Percentiles rank a stretch among this genome's conserved stretches.
Evolutionary conservation across 495 filamentous ascomycete genomes (phyloP).

Genomic region (Podospora appendiculata): DNA sequence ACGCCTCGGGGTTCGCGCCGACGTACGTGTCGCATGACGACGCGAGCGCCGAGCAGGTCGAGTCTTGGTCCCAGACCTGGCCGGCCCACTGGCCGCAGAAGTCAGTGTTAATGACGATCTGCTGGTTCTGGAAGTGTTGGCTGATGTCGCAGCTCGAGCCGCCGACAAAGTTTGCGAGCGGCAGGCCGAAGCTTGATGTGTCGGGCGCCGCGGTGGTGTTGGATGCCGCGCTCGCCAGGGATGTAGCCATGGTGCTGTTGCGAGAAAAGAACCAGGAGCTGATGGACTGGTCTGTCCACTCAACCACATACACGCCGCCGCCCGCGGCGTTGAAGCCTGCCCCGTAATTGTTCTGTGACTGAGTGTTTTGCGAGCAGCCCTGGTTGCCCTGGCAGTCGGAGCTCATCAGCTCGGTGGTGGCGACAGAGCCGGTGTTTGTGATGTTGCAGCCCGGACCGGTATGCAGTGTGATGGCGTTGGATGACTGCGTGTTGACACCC

Average conservation of each 20-base stretch:
- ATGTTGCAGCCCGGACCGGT: constrained; percentile 58
- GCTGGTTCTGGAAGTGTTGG: constrained; percentile 58
- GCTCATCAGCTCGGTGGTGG: constrained; percentile 35
- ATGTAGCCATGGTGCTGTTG: constrained; percentile 24
- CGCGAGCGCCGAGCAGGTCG: constrained; percentile 33
- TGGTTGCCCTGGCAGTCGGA: constrained; percentile 40
- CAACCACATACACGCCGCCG: constrained; percentile 72
- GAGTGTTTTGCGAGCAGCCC: constrained; percentile 41
- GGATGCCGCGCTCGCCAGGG: constrained; percentile 38
- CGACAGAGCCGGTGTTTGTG: constrained; percentile 35
- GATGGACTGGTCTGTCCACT: constrained; percentile 62
- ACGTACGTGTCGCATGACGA: constrained; percentile 58
- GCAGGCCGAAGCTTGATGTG: constrained; percentile 55
- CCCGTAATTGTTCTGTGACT: constrained; percentile 51
- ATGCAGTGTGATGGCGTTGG: constrained; percentile 70
- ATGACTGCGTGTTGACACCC: constrained; percentile 60
- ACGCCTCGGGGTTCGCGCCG: constrained; percentile 51
- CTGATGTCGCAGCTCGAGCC: constrained; percentile 53
- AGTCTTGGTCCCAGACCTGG: constrained; percentile 39
- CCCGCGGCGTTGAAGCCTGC: constrained; percentile 61
- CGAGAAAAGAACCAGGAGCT: constrained; percentile 76
- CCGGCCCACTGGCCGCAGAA: constrained; percentile 93
- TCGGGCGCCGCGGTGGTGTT: constrained; percentile 51
- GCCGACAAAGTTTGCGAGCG: constrained; percentile 57
- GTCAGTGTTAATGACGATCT: constrained; percentile 72